These are phyloP conservation scores for Eimeria acervulina DNA, from an alignment of 169 alveolate species.

Conservation along the genomic window DNA sequence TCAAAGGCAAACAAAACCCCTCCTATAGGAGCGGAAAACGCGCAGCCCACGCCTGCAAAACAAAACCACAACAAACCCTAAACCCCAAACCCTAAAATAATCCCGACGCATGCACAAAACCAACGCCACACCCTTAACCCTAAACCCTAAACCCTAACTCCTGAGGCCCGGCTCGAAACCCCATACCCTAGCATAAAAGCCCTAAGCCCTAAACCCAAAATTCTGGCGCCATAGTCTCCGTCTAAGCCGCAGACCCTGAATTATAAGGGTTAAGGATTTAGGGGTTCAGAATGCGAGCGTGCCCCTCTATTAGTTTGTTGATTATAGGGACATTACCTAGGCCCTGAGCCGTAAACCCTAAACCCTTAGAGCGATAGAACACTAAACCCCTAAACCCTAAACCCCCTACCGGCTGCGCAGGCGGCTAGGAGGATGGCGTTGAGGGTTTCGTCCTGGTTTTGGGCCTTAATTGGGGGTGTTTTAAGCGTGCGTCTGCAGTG, in stretches of 20 bases:
- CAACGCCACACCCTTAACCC: neutral
- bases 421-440: slow-evolving; percentile 23
- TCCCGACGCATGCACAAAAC: neutral
- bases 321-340: no score
- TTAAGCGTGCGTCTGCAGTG: slow-evolving; percentile 3
- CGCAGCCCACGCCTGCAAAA: slow-evolving; percentile 85
- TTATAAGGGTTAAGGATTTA: no score
- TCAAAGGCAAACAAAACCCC: slow-evolving; percentile 90
- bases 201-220: neutral
- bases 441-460: neutral
- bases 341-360: no score
- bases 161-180: neutral
- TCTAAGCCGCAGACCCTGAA: neutral
- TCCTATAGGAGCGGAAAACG: slow-evolving; percentile 91
- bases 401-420: slow-evolving; percentile 18
- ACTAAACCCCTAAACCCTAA: neutral
- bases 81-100: neutral
- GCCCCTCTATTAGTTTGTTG: no score
- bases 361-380: no score
- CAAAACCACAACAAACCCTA: neutral
- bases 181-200: no score
- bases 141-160: neutral
- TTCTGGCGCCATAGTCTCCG: no score
- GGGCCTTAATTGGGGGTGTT: neutral
- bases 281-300: no score